These are phyloP conservation scores for Pezicula neosporulosa DNA, from an alignment of 2,329 filamentous ascomycete species.

Conservation along the genomic window DNA sequence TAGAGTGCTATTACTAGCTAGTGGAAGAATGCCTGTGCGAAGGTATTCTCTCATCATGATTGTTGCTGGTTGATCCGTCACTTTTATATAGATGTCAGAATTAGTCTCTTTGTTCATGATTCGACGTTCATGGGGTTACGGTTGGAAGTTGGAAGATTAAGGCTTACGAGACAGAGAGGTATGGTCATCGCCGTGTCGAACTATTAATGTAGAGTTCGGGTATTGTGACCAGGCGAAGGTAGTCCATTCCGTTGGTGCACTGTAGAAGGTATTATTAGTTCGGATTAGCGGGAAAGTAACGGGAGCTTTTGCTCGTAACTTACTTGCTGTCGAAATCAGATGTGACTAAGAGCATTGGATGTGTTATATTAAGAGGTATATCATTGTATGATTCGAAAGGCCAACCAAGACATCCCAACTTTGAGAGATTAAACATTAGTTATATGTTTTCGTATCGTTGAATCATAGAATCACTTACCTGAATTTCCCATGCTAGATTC, in stretches of 20 bases:
- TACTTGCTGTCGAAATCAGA: slow-evolving; percentile 3
- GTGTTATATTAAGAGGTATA: not conserved
- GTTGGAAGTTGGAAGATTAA: too few species aligned
- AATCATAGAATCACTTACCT: too few species aligned
- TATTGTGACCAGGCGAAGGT: slow-evolving; percentile 2
- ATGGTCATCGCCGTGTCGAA: slow-evolving; percentile 13
- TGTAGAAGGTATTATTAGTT: not conserved
- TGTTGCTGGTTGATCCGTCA: slow-evolving; percentile 6
- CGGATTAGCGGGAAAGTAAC: too few species aligned
- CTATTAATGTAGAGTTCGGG: slow-evolving; percentile 6
- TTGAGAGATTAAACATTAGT: not conserved
- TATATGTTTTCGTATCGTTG: too few species aligned
- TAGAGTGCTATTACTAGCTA: not conserved
- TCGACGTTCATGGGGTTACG: too few species aligned
- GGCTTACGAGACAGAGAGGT: slow-evolving; percentile 3
- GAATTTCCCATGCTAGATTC: too few species aligned
- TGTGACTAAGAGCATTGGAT: slow-evolving; percentile 3
- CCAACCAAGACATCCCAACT: slow-evolving; percentile 6
- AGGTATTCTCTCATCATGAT: slow-evolving; percentile 8
- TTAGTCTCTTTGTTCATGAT: too few species aligned
- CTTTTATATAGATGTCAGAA: not conserved
- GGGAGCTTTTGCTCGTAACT: not conserved
- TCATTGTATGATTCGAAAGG: slow-evolving; percentile 3
- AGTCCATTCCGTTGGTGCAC: slow-evolving; percentile 6
- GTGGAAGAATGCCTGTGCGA: slow-evolving; percentile 6